phyloP scores from a whole-genome alignment of 2,329 filamentous ascomycete species.

The Xylaria sp. region DNA sequence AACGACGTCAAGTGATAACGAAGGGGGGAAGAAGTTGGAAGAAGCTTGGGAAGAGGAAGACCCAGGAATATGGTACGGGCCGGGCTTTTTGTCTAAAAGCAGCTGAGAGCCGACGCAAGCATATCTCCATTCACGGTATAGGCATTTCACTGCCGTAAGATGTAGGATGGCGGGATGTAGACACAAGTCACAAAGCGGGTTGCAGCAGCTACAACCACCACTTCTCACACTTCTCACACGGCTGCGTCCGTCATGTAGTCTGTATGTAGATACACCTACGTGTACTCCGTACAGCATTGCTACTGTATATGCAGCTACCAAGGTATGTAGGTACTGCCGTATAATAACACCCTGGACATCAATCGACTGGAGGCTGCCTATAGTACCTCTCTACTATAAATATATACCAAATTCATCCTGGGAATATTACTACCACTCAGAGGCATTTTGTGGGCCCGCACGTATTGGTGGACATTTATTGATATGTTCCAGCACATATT shows the following conservation, averaged over 20 bases:
- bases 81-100: slow-evolving; percentile 46
- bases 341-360: slow-evolving; percentile 12
- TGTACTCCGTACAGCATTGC: slow-evolving; percentile 31
- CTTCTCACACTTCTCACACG: slow-evolving; percentile 26
- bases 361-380: slow-evolving; percentile 15
- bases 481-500: slow-evolving; percentile 14
- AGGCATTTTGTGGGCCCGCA: slow-evolving; percentile 7
- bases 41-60: slow-evolving; percentile 36
- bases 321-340: slow-evolving; percentile 18
- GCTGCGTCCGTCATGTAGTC: slow-evolving; percentile 12
- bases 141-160: slow-evolving; percentile 30
- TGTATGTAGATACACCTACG: slow-evolving; percentile 28
- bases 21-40: slow-evolving; percentile 25
- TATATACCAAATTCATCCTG: slow-evolving; percentile 20
- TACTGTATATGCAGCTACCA: slow-evolving; percentile 17
- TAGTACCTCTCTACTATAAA: slow-evolving; percentile 20
- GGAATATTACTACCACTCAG: slow-evolving; percentile 24
- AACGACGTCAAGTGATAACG: slow-evolving; percentile 34
- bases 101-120: slow-evolving; percentile 37
- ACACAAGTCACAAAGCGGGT: slow-evolving; percentile 34
- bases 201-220: slow-evolving; percentile 31
- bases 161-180: slow-evolving; percentile 19
- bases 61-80: slow-evolving; percentile 47
- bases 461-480: slow-evolving; percentile 2
- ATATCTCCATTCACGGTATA: slow-evolving; percentile 31